A percentile compares a stretch with the other conserved stretches of the same genome.
Evolutionary conservation across 805 yeast species (phyloP).

Genomic region (Yueomyces sinensis): DNA sequence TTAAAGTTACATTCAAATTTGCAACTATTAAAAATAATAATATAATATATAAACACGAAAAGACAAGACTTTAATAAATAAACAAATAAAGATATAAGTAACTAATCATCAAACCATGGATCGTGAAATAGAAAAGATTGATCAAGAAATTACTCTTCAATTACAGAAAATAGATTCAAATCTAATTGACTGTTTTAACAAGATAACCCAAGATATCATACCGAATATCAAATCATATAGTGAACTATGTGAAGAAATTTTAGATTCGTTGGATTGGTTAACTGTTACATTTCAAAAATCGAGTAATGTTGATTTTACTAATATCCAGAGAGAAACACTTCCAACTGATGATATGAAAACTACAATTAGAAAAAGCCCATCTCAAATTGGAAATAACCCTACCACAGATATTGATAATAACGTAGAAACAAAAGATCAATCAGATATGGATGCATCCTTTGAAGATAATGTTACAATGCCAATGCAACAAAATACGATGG

Average conservation of each 20-base stretch:
- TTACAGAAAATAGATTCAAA: slow-evolving; percentile 72
- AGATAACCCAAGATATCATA: slow-evolving; percentile 51
- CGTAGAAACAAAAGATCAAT: neutral
- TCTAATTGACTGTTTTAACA: slow-evolving; percentile 51
- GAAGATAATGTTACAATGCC: neutral
- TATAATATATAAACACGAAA: too few relatives aligned
- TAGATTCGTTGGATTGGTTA: slow-evolving; percentile 62
- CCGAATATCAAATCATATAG: slow-evolving; percentile 57
- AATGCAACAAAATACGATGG: too few relatives aligned
- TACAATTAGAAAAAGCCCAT: neutral
- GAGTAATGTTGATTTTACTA: slow-evolving; percentile 52
- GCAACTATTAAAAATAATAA: too few relatives aligned
- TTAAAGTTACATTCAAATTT: too few relatives aligned
- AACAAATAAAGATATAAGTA: too few relatives aligned
- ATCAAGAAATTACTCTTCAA: slow-evolving; percentile 65
- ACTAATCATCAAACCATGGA: too few relatives aligned
- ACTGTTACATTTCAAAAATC: slow-evolving; percentile 66
- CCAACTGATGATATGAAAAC: neutral
- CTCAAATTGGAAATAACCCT: neutral
- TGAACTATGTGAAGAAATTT: slow-evolving; percentile 41
- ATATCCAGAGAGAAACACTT: too few relatives aligned
- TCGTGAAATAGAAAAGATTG: slow-evolving; percentile 46
- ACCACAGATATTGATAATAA: neutral
- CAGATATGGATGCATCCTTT: neutral
- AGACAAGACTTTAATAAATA: neutral